Evolutionary conservation across 2,329 filamentous ascomycete species (phyloP).

Genomic region (Sphaceloma murrayae): DNA sequence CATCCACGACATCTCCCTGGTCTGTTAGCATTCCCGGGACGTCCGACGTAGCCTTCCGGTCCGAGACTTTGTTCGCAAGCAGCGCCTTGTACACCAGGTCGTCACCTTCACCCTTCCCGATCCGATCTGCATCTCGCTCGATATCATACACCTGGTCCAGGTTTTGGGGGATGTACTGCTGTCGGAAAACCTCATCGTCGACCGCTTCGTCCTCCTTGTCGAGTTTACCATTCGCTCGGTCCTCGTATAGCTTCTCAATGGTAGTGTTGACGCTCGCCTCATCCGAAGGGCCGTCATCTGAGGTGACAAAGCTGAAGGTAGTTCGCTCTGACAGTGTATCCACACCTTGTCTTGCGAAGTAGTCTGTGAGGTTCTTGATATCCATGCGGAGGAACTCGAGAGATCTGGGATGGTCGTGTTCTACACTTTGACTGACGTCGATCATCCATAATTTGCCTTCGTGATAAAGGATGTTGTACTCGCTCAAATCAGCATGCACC

Average conservation of each 20-base stretch:
- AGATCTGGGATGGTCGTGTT: conserved; percentile 87
- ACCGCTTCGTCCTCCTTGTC: conserved; percentile 55
- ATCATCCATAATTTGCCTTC: conserved; percentile 79
- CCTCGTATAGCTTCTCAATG: conserved; percentile 58
- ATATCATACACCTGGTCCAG: conserved; percentile 94
- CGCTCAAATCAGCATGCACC: conserved; percentile 91
- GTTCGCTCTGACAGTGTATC: conserved; percentile 67
- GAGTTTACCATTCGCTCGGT: conserved; percentile 42
- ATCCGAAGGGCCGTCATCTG: conserved; percentile 49
- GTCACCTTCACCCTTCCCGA: conserved; percentile 61
- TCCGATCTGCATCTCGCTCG: conserved; percentile 74
- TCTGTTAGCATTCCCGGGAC: background rate
- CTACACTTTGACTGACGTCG: conserved; percentile 94
- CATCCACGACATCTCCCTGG: conserved; percentile 1
- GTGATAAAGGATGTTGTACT: conserved; percentile 96
- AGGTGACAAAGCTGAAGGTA: conserved; percentile 77
- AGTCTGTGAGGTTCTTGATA: conserved; percentile 92
- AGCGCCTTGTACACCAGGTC: conserved; percentile 80
- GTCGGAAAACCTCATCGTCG: conserved; percentile 85
- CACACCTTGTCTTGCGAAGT: conserved; percentile 79
- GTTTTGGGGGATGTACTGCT: conserved; percentile 94
- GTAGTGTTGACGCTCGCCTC: conserved; percentile 51
- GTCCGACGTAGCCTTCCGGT: background rate
- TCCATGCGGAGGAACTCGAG: conserved; percentile 96
- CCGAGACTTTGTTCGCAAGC: conserved; percentile 58